Evolutionary conservation across 768 basidiomycete species (phyloP), one percentile per base, ranked within the genome.

Genomic region (Rhodosporidiobolus odoratus): DNA sequence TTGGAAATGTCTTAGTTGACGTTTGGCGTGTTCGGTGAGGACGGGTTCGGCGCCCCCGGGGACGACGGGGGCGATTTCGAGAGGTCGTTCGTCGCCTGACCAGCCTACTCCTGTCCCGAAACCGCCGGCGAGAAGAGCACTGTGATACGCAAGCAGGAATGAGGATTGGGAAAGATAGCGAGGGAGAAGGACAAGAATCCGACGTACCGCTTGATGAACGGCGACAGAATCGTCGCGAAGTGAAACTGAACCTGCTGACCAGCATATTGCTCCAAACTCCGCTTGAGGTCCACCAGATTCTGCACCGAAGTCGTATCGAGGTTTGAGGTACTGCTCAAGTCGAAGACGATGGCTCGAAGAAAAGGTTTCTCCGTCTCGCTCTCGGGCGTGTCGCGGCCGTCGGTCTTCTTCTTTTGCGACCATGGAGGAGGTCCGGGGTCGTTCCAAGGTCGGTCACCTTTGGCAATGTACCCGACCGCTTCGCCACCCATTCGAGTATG

Each of bases 301-400:
- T 98, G 96, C 1, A 92, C 84, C 32, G 89, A 89, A 2, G 96
- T 98, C 12, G 90, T 91, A 76, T 99, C 96, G 52, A 98, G 84
- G 73, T 97, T 56, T 86, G 87, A 67, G 85, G 94, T 89, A 38
- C 37, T 37, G 41, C 85, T 82, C 77, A 98, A 92, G 79, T 99
- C 96, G 27, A 98, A 82, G 37, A 99, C 89, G 74, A 99, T 85
- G 19, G 95, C 92, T 65, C 87, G 87, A 56, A 98, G 82, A 30
- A 82, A 77, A 0, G 94, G 91, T 57, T 74, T 74, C 52, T 61
- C 40, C 10, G 27, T 19, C 30, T 65, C 62, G 5, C 16, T 19
- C 15, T 21, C 63, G 6, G 41, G 52, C 3, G 41, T 56, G 45
- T 25, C n/a, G 6, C 40, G 43, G 9, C 21, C 41, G 12, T 35